These are phyloP conservation scores for Smithsoniella earleae DNA, from an alignment of 163 green algal species.

Conservation along the genomic window DNA sequence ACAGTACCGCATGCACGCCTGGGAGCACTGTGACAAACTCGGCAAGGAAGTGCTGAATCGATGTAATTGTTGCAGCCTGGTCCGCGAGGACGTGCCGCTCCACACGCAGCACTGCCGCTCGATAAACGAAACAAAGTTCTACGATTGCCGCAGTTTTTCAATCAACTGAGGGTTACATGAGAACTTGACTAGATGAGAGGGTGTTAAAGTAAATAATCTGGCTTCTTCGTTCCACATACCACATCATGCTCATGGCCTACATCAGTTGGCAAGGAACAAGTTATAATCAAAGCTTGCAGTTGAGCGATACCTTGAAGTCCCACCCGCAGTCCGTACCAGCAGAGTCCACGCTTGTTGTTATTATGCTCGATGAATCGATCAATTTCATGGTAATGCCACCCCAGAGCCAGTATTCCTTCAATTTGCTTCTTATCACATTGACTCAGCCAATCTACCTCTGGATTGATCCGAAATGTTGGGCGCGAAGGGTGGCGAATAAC, in stretches of 20 bases:
- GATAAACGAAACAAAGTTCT: conserved; percentile 28
- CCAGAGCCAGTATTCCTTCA: background rate
- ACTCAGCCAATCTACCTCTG: conserved; percentile 15
- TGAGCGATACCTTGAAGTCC: conserved; percentile 17
- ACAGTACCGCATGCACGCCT: conserved; percentile 7
- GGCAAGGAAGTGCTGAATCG: conserved; percentile 14
- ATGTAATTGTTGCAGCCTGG: background rate
- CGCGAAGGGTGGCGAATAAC: background rate
- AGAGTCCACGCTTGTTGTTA: background rate
- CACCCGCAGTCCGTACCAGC: conserved; percentile 1
- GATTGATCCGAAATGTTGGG: conserved; percentile 2
- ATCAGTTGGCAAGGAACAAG: too few species aligned
- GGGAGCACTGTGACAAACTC: conserved; percentile 10
- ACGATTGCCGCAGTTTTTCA: too few species aligned
- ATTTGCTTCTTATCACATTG: background rate
- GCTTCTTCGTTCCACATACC: too few species aligned
- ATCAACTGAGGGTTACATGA: too few species aligned
- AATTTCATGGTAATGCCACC: conserved; percentile 25
- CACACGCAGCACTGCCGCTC: conserved; percentile 21
- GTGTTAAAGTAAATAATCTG: too few species aligned
- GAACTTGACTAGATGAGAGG: too few species aligned
- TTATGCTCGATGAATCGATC: conserved; percentile 2
- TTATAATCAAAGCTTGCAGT: too few species aligned
- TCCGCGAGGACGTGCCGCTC: conserved; percentile 24
- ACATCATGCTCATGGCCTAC: too few species aligned